Evolutionary conservation across 345 rosid genomes (phyloP).

Genomic region (Corchorus capsularis): DNA sequence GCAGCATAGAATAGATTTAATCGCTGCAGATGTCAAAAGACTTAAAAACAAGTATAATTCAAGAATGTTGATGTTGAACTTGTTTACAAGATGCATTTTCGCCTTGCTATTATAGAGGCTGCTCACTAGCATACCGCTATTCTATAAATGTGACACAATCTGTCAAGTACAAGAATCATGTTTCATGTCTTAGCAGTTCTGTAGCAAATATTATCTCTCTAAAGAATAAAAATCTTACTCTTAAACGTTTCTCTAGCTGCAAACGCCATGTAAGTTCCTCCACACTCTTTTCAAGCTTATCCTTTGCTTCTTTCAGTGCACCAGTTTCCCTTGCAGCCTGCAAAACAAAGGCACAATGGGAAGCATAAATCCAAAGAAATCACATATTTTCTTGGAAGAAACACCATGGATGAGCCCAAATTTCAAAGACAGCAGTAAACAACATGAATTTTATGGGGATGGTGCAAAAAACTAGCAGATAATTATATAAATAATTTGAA

Average conservation of each 20-base stretch:
- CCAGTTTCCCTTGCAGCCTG: conserved; percentile 82
- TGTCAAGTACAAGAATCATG: not conserved
- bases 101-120: not conserved
- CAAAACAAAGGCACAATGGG: conserved; percentile 10
- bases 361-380: conserved; percentile 2
- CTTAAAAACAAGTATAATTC: not conserved
- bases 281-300: conserved; percentile 67
- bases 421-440: not conserved
- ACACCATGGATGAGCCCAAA: no score
- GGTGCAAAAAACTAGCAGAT: not conserved
- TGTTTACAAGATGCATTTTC: not conserved
- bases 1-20: conserved; percentile 6
- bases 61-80: not conserved
- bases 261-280: conserved; percentile 82
- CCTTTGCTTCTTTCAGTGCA: conserved; percentile 79
- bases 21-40: not conserved
- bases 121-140: not conserved
- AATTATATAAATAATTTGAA: not conserved
- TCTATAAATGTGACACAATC: not conserved
- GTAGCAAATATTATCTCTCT: not conserved
- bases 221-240: conserved; percentile 40
- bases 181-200: conserved; percentile 7
- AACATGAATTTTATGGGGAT: not conserved
- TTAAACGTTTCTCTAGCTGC: conserved; percentile 66
- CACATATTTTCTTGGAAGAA: not conserved